Base-by-base conservation (phyloP, 169 alveolate species). In the Eimeria acervulina region DNA sequence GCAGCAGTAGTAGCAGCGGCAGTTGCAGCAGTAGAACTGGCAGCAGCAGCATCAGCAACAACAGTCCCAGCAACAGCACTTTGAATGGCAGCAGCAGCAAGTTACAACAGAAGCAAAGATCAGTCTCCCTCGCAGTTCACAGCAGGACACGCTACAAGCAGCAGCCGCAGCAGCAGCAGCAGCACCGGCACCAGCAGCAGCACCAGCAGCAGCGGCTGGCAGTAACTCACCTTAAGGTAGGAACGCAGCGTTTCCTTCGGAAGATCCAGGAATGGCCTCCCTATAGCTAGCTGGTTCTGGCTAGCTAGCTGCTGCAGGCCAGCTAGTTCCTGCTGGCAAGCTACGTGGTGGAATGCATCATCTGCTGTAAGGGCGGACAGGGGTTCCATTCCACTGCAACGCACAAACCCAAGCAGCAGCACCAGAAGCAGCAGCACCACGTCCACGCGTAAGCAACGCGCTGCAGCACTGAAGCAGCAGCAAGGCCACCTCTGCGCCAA, bases 361-460 rank as follows among this genome's bases (percentile, higher is more conserved):
- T 28, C 52, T 31, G n/a, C 55, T 23, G 72, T 51, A 51, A 90
- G 72, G 8, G 88, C 2, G 31, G 95, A 66, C n/a, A 90, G 51
- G 59, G 95, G 38, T 21, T 52, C 80, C 95, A 90, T 90, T 74
- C 95, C 95, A 52, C 95, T 90, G 95, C 33, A 63, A 23, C 51
- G 44, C 38, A 89, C 33, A 38, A 87, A n/a, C 61, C 21, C 40
- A 6, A 87, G 93, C n/a, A 87, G 47, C 52, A 38, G 87, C 55
- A 89, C 36, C 81, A 85, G 93, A 61, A 52, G 59, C 55, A 33
- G 59, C 91, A 83, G 91, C 91, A 83, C 33, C 44, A 51, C 72
- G 33, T 36, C 40, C 4, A 51, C 78, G 12, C 36, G 23, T 26
- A 8, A 15, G 38, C 42, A 23, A 13, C 51, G 3, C 33, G 21